Conservation (phyloP, 2,329 filamentous ascomycete species). For the Cytospora piceae region DNA sequence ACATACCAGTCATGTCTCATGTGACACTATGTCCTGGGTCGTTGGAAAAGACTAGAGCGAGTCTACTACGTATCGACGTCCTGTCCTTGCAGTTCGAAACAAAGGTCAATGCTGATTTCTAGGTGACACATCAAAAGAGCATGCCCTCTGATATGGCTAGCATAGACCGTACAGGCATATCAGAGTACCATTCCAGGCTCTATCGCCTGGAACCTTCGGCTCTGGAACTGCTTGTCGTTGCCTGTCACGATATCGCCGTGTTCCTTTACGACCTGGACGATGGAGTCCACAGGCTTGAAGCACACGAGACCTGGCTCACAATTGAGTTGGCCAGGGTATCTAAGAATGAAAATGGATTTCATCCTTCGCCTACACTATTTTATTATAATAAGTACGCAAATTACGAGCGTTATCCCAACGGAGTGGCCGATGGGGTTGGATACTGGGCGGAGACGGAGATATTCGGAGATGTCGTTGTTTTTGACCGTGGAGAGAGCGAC, state of each 20-base stretch:
- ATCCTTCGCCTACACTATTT: background rate
- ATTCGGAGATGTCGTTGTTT: constrained; percentile 5
- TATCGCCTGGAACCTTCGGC: background rate
- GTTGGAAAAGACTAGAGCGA: background rate
- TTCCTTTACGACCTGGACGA: background rate
- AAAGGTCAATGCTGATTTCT: background rate
- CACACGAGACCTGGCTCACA: background rate
- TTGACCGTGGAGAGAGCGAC: background rate
- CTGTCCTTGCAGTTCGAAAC: background rate
- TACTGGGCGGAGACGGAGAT: constrained; percentile 8
- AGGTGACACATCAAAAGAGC: too few species aligned
- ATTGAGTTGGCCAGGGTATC: background rate
- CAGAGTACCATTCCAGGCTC: background rate
- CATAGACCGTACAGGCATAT: background rate
- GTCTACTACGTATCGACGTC: background rate
- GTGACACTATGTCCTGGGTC: background rate
- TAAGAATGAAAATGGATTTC: background rate
- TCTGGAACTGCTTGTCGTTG: background rate
- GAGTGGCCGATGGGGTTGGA: background rate
- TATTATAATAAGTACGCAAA: background rate
- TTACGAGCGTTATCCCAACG: background rate
- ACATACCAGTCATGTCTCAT: background rate
- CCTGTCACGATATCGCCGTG: background rate
- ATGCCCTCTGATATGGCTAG: background rate
- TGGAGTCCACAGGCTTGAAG: background rate